Conservation (phyloP, 768 basidiomycete species). For the Clavaria fumosa region DNA sequence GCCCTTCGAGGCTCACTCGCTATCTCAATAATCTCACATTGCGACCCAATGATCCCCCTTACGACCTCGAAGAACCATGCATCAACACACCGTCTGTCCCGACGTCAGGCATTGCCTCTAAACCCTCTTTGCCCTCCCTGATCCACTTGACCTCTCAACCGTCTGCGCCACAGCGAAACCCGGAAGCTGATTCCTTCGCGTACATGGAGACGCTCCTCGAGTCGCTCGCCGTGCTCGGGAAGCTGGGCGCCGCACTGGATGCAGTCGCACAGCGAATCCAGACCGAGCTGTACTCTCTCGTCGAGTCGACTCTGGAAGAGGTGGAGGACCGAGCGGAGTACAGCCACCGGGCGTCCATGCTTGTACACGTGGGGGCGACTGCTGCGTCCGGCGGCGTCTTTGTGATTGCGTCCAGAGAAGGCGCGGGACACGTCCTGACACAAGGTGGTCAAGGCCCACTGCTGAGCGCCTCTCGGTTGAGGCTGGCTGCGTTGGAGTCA, state of each 20-base stretch:
- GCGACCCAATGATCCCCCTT: constrained; percentile 66
- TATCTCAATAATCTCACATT: constrained; percentile 51
- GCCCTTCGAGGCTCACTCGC: constrained; percentile 37
- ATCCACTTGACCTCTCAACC: background rate
- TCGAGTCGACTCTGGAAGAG: constrained; percentile 81
- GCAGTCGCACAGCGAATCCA: constrained; percentile 69
- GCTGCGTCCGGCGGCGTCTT: constrained; percentile 33
- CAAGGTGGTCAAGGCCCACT: constrained; percentile 16
- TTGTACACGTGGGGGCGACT: constrained; percentile 14
- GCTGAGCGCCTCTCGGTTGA: constrained; percentile 37
- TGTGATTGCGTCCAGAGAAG: constrained; percentile 25
- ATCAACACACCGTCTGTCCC: constrained; percentile 12
- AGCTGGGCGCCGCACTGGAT: constrained; percentile 74
- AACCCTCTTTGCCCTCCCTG: constrained; percentile 10
- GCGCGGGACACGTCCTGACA: constrained; percentile 13
- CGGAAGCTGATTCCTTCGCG: constrained; percentile 83
- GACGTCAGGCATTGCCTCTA: constrained; percentile 10
- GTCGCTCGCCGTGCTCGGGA: constrained; percentile 82
- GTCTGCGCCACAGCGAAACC: constrained; percentile 32
- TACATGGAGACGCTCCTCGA: constrained; percentile 91
- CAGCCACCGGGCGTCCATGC: constrained; percentile 34
- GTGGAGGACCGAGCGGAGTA: constrained; percentile 85
- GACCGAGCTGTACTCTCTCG: constrained; percentile 66
- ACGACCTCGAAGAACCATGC: constrained; percentile 38
- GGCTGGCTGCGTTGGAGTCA: constrained; percentile 60